phyloP scores from a whole-genome alignment of 192 early-diverging fungal genomes.

The Oehlia diaphana region DNA sequence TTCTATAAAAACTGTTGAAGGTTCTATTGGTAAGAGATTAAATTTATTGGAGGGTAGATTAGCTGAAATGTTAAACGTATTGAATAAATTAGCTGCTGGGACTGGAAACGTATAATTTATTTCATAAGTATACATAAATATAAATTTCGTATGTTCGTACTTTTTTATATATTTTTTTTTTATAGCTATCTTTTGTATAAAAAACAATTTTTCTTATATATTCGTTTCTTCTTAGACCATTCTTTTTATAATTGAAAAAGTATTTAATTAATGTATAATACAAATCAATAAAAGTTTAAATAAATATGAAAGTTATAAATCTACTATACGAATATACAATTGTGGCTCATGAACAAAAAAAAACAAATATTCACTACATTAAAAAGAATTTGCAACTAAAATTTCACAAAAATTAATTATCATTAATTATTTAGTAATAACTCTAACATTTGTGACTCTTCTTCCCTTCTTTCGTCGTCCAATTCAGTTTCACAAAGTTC shows the following conservation, averaged over 20 bases:
- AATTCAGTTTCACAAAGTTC: background rate
- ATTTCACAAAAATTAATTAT: background rate
- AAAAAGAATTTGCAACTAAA: too few relatives aligned
- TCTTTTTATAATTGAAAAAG: too few relatives aligned
- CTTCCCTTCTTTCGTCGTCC: background rate
- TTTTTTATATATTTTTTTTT: background rate
- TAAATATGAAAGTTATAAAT: too few relatives aligned
- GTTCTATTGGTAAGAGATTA: background rate
- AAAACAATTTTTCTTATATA: too few relatives aligned
- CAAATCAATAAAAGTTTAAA: too few relatives aligned
- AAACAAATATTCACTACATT: background rate
- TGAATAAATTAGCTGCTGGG: background rate
- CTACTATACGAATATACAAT: too few relatives aligned
- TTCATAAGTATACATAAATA: too few relatives aligned
- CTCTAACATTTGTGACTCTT: background rate
- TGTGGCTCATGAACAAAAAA: too few relatives aligned
- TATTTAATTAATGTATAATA: too few relatives aligned
- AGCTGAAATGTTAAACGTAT: background rate
- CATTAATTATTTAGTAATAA: background rate
- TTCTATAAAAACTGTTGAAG: background rate
- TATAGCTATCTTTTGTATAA: background rate
- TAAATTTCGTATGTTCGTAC: too few relatives aligned
- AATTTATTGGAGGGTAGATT: slow-evolving; percentile 1
- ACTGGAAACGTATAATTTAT: background rate
- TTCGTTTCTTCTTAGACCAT: too few relatives aligned